Evolutionary conservation across 495 filamentous ascomycete species (phyloP).

Genomic region (Collariella sp.): DNA sequence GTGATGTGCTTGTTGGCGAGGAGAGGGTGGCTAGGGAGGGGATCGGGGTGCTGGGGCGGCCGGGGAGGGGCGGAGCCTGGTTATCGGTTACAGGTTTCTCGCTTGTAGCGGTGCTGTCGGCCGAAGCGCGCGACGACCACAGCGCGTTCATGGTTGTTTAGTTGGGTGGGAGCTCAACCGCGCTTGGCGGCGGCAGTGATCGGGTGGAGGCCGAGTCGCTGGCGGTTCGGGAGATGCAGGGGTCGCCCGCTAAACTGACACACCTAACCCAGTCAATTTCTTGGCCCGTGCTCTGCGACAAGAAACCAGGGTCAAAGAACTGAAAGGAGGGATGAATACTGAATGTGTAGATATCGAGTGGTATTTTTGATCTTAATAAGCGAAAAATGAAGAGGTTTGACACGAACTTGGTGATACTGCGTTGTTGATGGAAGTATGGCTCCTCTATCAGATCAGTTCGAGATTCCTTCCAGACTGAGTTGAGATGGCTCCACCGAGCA

Average conservation of each 20-base stretch:
- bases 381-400: too few species aligned
- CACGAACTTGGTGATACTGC: too few species aligned
- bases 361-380: too few species aligned
- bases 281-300: not conserved
- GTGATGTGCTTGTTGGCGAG: not conserved
- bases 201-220: not conserved
- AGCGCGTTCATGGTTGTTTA: conserved; percentile 35
- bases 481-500: too few species aligned
- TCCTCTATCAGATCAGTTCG: too few species aligned
- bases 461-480: too few species aligned
- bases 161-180: conserved; percentile 4
- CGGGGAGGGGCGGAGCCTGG: conserved; percentile 2
- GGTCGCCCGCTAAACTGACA: too few species aligned
- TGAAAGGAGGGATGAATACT: not conserved
- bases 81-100: conserved; percentile 1
- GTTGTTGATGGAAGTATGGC: too few species aligned
- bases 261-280: too few species aligned
- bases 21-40: not conserved
- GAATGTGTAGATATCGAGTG: too few species aligned
- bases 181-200: conserved; percentile 6
- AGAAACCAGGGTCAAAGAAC: not conserved
- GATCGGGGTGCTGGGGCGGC: conserved; percentile 9
- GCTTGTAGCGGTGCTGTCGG: conserved; percentile 19
- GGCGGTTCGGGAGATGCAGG: not conserved
- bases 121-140: conserved; percentile 31